Conservation (phyloP, 2,329 filamentous ascomycete species). For the Beauveria caledonica region DNA sequence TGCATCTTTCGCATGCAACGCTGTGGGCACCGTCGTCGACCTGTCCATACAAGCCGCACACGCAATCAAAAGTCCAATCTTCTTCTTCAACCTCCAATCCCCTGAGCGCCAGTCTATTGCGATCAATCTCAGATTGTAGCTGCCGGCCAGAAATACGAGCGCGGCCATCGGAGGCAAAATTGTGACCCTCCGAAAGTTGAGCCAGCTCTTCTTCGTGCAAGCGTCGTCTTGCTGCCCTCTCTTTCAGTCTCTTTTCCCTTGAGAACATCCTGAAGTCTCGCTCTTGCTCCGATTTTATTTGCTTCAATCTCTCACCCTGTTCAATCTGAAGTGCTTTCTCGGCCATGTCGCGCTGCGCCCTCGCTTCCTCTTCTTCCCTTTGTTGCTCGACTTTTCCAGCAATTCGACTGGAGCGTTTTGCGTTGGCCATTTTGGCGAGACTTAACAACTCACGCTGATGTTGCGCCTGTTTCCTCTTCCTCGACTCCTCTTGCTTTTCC, state of each 20-base stretch:
- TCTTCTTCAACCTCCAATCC: slow-evolving; percentile 67
- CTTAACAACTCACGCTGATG: slow-evolving; percentile 73
- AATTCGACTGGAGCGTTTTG: slow-evolving; percentile 87
- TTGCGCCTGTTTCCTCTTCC: slow-evolving; percentile 59
- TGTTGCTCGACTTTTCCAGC: slow-evolving; percentile 74
- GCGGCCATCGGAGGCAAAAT: slow-evolving; percentile 45
- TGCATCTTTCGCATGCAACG: slow-evolving; percentile 88
- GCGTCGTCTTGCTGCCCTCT: slow-evolving; percentile 76
- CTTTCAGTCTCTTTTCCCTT: slow-evolving; percentile 74
- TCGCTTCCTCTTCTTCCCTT: slow-evolving; percentile 61
- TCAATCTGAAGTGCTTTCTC: slow-evolving; percentile 52
- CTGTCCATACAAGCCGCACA: slow-evolving; percentile 82
- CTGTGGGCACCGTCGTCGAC: slow-evolving; percentile 93
- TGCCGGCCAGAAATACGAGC: slow-evolving; percentile 68
- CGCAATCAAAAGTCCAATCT: slow-evolving; percentile 91
- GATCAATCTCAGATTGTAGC: slow-evolving; percentile 74
- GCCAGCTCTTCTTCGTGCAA: slow-evolving; percentile 77
- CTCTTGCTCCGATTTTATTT: slow-evolving; percentile 56
- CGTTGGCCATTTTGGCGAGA: slow-evolving; percentile 80
- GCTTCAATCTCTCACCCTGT: slow-evolving; percentile 57
- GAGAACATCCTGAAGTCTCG: slow-evolving; percentile 74
- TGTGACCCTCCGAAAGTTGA: slow-evolving; percentile 68
- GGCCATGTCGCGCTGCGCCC: slow-evolving; percentile 52
- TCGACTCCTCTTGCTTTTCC: slow-evolving; percentile 66
- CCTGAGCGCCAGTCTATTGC: slow-evolving; percentile 66